Evolutionary conservation across 176 grass and related monocot species (phyloP).

Genomic region (Eremochloa ophiuroides): DNA sequence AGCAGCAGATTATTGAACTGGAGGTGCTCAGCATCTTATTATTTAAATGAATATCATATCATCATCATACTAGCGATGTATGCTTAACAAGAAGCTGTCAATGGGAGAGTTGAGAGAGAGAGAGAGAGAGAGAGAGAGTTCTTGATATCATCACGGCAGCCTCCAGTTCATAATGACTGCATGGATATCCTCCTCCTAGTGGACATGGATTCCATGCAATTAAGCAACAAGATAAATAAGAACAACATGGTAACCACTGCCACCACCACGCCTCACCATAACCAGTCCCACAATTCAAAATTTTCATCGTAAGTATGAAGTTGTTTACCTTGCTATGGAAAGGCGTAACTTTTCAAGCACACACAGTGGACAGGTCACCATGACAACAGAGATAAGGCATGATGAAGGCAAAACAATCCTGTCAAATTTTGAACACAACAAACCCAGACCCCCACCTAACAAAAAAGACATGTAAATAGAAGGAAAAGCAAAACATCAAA

Average conservation of each 20-base stretch:
- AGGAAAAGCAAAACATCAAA: not conserved
- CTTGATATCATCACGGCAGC: conserved; percentile 4
- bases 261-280: too few relatives aligned
- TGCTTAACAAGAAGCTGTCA: not conserved
- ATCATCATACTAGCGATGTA: not conserved
- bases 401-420: not conserved
- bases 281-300: too few relatives aligned
- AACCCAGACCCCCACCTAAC: not conserved
- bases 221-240: too few relatives aligned
- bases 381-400: not conserved
- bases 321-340: not conserved
- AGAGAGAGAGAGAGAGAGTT: not conserved
- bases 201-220: not conserved
- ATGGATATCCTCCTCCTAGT: not conserved
- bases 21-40: conserved; percentile 2
- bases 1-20: not conserved
- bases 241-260: too few relatives aligned
- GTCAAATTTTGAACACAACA: not conserved
- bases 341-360: not conserved
- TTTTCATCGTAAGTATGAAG: too few relatives aligned
- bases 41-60: not conserved
- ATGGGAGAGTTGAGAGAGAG: not conserved
- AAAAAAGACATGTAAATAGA: not conserved
- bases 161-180: not conserved
- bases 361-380: not conserved